A percentile compares a stretch with the other conserved stretches of the same genome.
Conservation (phyloP, 75 land plant species). For the Cunninghamia lanceolata region DNA sequence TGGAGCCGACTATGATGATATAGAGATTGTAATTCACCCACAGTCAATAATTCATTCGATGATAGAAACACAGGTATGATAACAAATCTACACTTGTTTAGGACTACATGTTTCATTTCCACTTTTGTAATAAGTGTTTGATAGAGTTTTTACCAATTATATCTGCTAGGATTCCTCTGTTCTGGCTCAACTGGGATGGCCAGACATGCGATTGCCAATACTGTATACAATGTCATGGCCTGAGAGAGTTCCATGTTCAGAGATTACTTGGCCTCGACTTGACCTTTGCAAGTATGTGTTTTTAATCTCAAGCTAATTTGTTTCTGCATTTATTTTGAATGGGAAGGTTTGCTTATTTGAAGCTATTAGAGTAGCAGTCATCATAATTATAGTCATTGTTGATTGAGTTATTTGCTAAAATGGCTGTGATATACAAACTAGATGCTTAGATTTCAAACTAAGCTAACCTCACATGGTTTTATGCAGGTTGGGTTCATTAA, state of each 20-base stretch:
- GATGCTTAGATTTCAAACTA: not conserved
- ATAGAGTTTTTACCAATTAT: not conserved
- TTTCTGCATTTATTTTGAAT: not conserved
- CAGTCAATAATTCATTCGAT: slow-evolving; percentile 98
- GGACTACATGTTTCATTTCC: not conserved
- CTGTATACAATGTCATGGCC: slow-evolving; percentile 97
- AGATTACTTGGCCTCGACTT: slow-evolving; percentile 96
- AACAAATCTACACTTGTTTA: not conserved
- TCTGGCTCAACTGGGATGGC: slow-evolving; percentile 94
- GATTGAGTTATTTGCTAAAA: not conserved
- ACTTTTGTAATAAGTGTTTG: not conserved
- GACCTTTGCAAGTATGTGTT: slow-evolving; percentile 79
- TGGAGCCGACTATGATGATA: slow-evolving; percentile 94
- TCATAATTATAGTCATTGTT: not conserved
- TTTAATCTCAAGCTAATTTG: not conserved
- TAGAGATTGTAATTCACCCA: slow-evolving; percentile 97
- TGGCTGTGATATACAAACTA: not conserved
- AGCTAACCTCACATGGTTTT: not conserved
- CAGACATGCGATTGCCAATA: slow-evolving; percentile 97
- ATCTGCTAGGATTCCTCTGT: slow-evolving; percentile 85
- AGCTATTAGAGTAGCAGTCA: not conserved
- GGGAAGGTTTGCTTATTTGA: not conserved
- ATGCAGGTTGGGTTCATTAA: slow-evolving; percentile 83
- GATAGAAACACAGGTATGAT: slow-evolving; percentile 91
- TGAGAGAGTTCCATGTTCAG: slow-evolving; percentile 86